Evolutionary conservation across 768 basidiomycete genomes (phyloP).

Genomic region (Amanita phalloides): DNA sequence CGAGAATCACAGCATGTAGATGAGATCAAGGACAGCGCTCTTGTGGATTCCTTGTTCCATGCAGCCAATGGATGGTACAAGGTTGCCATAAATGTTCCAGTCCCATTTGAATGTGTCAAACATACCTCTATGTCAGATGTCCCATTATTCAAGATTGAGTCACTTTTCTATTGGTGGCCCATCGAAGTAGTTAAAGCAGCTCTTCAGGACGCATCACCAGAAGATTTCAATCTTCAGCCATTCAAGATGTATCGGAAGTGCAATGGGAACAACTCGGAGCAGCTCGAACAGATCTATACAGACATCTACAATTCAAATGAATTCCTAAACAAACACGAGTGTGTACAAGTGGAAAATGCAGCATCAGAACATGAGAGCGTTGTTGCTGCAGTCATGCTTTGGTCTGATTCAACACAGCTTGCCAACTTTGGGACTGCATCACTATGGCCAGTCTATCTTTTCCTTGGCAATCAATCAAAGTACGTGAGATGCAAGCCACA

Average conservation of each 20-base stretch:
- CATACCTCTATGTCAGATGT: conserved; percentile 7
- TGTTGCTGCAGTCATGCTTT: not conserved
- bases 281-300: conserved; percentile 11
- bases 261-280: not conserved
- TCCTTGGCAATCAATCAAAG: not conserved
- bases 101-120: conserved; percentile 16
- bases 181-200: conserved; percentile 14
- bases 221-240: conserved; percentile 17
- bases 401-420: not conserved
- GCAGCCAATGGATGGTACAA: conserved; percentile 1
- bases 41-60: conserved; percentile 9
- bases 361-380: conserved; percentile 2
- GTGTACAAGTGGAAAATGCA: conserved; percentile 6
- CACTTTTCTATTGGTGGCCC: conserved; percentile 15
- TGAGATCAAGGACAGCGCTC: conserved; percentile 8
- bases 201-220: conserved; percentile 11
- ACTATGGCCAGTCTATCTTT: not conserved
- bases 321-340: conserved; percentile 12
- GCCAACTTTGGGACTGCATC: not conserved
- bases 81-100: conserved; percentile 11
- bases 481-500: conserved; percentile 1
- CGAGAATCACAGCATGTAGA: conserved; percentile 11
- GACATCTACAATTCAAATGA: conserved; percentile 19
- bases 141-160: conserved; percentile 14
- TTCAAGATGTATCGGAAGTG: conserved; percentile 15